These are phyloP conservation scores for Coemansia sp. DNA, from an alignment of 192 early-diverging fungal genomes.

Conservation along the genomic window DNA sequence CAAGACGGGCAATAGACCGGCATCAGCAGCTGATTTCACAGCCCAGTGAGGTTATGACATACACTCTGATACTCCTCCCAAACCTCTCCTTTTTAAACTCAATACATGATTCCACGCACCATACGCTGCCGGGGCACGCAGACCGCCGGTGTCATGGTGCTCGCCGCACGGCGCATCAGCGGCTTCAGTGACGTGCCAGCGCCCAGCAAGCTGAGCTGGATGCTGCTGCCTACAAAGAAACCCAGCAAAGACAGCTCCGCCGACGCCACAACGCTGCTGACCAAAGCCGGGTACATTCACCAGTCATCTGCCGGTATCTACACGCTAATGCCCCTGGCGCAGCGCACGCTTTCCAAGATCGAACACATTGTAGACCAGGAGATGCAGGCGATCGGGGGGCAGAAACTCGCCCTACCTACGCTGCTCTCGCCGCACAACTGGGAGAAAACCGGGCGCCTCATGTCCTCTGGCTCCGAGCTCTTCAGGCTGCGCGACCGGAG, in stretches of 20 bases:
- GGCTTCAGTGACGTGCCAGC: conserved; percentile 16
- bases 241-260: background rate
- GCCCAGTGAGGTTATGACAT: too few species aligned
- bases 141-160: too few species aligned
- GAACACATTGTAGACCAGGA: conserved; percentile 79
- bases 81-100: background rate
- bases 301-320: conserved; percentile 86
- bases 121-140: background rate
- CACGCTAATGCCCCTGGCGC: conserved; percentile 77
- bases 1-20: too few species aligned
- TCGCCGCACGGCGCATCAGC: background rate
- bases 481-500: conserved; percentile 81
- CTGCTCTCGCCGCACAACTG: conserved; percentile 67
- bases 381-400: conserved; percentile 70
- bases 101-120: background rate
- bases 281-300: conserved; percentile 52
- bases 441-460: conserved; percentile 79
- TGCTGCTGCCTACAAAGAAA: conserved; percentile 50
- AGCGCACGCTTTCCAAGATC: conserved; percentile 72
- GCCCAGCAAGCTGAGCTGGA: conserved; percentile 39
- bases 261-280: conserved; percentile 28
- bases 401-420: conserved; percentile 70
- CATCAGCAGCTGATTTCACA: too few species aligned
- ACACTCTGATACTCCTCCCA: too few species aligned
- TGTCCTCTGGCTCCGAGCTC: conserved; percentile 62